These are phyloP conservation scores for Vitis rupestris DNA, from an alignment of 164 flowering plant genomes.

Conservation along the genomic window DNA sequence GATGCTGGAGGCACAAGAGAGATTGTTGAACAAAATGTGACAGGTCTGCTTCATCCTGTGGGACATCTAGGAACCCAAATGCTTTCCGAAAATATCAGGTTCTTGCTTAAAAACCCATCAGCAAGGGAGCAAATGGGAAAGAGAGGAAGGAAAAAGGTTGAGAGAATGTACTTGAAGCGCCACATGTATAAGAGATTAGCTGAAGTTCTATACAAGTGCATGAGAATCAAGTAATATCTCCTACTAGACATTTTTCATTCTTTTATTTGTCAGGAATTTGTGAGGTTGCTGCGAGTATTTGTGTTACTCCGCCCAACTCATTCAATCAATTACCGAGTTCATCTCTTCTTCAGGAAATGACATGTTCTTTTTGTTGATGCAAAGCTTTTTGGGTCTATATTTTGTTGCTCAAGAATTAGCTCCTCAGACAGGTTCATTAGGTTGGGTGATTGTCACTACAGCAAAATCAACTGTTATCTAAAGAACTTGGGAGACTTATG, in stretches of 20 bases:
- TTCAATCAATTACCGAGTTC: neutral
- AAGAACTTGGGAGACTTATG: too few relatives aligned
- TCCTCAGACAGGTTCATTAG: too few relatives aligned
- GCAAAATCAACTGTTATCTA: too few relatives aligned
- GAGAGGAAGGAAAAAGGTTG: slow-evolving; percentile 71
- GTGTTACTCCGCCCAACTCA: slow-evolving; percentile 2
- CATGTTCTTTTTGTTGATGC: slow-evolving; percentile 5
- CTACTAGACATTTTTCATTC: slow-evolving; percentile 11
- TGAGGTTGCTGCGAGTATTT: neutral
- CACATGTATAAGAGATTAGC: slow-evolving; percentile 81
- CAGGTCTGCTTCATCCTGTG: slow-evolving; percentile 85
- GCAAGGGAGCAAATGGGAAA: slow-evolving; percentile 70
- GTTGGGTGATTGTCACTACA: too few relatives aligned
- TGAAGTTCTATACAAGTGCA: slow-evolving; percentile 62
- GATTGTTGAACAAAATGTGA: slow-evolving; percentile 83
- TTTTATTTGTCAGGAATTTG: slow-evolving; percentile 17
- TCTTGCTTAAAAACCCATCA: slow-evolving; percentile 60
- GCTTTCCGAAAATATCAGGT: slow-evolving; percentile 65
- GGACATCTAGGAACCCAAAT: slow-evolving; percentile 66
- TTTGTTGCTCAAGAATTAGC: too few relatives aligned
- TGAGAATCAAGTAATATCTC: slow-evolving; percentile 63
- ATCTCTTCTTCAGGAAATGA: neutral
- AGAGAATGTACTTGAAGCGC: slow-evolving; percentile 75
- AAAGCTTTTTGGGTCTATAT: neutral
- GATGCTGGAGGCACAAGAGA: slow-evolving; percentile 95